Evolutionary conservation across 2,329 filamentous ascomycete genomes (phyloP), one percentile per base, ranked within the genome.

Genomic region (Ophiocordyceps unilateralis): DNA sequence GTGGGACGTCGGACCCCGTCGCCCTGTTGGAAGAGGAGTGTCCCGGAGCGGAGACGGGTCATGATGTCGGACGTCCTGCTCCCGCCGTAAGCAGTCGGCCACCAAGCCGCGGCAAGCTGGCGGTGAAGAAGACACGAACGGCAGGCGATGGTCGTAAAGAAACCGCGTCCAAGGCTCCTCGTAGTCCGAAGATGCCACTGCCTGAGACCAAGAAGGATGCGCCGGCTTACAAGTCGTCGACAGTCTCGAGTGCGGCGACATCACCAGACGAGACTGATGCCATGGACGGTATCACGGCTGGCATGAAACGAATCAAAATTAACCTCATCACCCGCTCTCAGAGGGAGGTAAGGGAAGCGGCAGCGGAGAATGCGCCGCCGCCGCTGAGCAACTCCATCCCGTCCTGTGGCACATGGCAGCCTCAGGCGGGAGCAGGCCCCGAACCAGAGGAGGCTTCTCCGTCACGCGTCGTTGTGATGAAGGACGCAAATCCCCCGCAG

Each of bases 241-340:
- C 45, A 2, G 45, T 32, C 11, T 28, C 42, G n/a, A 30, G 30
- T 15, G 32, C 41, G 8, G 14, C 5, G 8, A 48, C 42, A 2
- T 41, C 48, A 23, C 41, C 50, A n/a, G 40, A 48, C 21, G 36
- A 42, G 4, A 49, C 46, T 3, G 60, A 65, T 40, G 69, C 69
- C 41, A 53, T 80, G 30, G 72, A 78, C 43, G 67, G 60, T 41
- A 64, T 81, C 46, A 71, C 74, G 0, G 65, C 62, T 30, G 69
- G 72, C 1, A 72, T 79, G 68, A 77, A 72, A 54, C 76, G 71
- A 55, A 73, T 80, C 45, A 77, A 72, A 53, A 74, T 80, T 50
- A 78, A 72, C 42, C 55, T 79, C 21, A 63, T 78, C 34, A 76
- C 73, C 2, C 67, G 76, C 46, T 65, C 73, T 34, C 70, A 77